Base-by-base conservation (phyloP, 208 protist genomes). In the Trypanosoma congolense region DNA sequence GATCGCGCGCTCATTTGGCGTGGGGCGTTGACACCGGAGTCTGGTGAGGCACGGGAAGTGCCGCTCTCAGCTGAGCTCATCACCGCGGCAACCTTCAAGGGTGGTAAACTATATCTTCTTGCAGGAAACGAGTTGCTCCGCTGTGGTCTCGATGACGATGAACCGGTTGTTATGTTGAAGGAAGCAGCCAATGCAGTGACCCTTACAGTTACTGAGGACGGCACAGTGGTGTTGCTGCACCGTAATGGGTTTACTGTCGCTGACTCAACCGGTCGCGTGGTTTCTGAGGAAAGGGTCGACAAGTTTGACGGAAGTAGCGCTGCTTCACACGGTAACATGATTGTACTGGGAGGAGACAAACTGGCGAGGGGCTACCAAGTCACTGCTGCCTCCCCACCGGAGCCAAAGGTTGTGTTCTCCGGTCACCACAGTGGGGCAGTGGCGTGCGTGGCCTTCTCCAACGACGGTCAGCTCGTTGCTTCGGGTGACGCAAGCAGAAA, bases 301-400 rank as follows among this genome's bases (percentile, higher is more conserved):
- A 49, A 50, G 31, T 61, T 73, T 45, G 73, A 71, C 25, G 64
- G 49, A n/a, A 50, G 19, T 21, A 67, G 65, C 52, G 62, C 61
- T 5, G 65, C 61, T 0, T 40, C 51, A 5, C 36, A 42, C 29
- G 59, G 47, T 21, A 31, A 61, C 18, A 40, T 54, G 8, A 54
- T 76, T 22, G 45, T 53, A 12, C 4, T 74, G 14, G 75, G 69
- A 16, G 66, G 65, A 14, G 75, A 71, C 12, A 60, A 59, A 10
- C 35, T 53, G 29, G 75, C 73, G 21, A 36, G 46, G 18, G 43
- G 63, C 3, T 71, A 64, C 30, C 44, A 33, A 10, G 45, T 70
- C 18, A 43, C 35, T 18, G 10, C 43, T 21, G 41, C 14, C 22
- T 12, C 56, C 12, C 24, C 57, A 12, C 55, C 49, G 28, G 47